Conservation (phyloP, 345 rosid genomes). For the Cochlearia excelsa region DNA sequence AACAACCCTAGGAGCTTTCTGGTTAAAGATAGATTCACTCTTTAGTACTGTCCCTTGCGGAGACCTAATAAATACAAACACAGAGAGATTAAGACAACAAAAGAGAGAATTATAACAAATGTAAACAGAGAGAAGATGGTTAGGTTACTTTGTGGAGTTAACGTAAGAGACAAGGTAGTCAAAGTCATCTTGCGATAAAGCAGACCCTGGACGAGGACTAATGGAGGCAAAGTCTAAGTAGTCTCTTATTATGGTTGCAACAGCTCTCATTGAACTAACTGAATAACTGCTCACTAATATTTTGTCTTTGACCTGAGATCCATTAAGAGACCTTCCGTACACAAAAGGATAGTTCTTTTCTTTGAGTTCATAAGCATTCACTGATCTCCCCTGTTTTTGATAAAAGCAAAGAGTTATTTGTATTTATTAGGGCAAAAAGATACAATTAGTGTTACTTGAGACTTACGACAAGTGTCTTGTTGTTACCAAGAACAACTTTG, state of each 20-base stretch:
- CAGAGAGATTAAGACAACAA: neutral
- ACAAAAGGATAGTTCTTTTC: too few relatives aligned
- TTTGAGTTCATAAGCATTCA: too few relatives aligned
- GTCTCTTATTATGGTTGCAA: conserved; percentile 20
- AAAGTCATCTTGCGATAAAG: neutral
- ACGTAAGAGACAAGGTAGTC: conserved; percentile 27
- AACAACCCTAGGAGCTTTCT: conserved; percentile 32
- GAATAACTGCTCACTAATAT: too few relatives aligned
- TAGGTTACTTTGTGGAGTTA: conserved; percentile 34
- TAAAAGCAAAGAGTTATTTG: too few relatives aligned
- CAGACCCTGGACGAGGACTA: conserved; percentile 19
- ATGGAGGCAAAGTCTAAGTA: neutral
- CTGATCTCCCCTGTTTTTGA: too few relatives aligned
- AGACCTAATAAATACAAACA: conserved; percentile 8
- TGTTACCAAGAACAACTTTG: conserved; percentile 44
- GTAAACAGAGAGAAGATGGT: neutral
- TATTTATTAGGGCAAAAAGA: too few relatives aligned
- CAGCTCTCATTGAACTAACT: conserved; percentile 14
- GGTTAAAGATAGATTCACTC: conserved; percentile 23
- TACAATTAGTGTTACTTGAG: too few relatives aligned
- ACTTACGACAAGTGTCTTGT: conserved; percentile 41
- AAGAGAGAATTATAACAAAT: too few relatives aligned
- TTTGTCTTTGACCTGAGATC: too few relatives aligned
- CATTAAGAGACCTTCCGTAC: neutral
- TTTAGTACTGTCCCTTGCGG: conserved; percentile 31